Evolutionary conservation across 768 basidiomycete species (phyloP).

Genomic region (Suillus americanus): DNA sequence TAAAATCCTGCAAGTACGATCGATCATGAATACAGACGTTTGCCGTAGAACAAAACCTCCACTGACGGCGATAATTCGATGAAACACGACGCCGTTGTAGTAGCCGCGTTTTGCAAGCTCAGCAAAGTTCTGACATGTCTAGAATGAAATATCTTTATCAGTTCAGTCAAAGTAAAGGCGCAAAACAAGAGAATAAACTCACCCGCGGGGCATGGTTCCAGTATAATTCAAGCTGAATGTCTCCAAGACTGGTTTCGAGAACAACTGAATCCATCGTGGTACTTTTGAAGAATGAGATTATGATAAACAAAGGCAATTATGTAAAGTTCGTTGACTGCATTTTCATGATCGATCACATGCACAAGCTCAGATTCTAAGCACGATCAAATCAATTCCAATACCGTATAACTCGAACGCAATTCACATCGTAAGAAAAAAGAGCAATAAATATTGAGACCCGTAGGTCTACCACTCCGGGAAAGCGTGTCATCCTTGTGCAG

Average conservation of each 20-base stretch:
- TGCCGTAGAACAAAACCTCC: background rate
- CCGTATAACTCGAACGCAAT: background rate
- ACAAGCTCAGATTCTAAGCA: background rate
- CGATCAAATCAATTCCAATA: background rate
- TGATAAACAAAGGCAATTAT: background rate
- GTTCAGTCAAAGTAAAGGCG: constrained; percentile 13
- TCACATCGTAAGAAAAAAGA: constrained; percentile 1
- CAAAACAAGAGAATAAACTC: constrained; percentile 10
- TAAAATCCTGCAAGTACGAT: constrained; percentile 69
- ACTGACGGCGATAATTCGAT: constrained; percentile 84
- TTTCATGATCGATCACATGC: background rate
- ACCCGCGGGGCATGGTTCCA: constrained; percentile 86
- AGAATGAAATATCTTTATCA: constrained; percentile 15
- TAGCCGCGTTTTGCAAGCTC: constrained; percentile 90
- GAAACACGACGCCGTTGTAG: constrained; percentile 88
- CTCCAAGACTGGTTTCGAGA: constrained; percentile 82
- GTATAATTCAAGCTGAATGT: constrained; percentile 88
- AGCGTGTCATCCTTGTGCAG: constrained; percentile 99
- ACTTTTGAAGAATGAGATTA: background rate
- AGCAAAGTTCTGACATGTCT: constrained; percentile 96
- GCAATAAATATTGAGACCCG: constrained; percentile 43
- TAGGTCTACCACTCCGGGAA: constrained; percentile 84
- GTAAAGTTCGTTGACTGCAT: background rate
- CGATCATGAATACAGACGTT: background rate
- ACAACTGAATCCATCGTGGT: constrained; percentile 53